A percentile compares a stretch with the other conserved stretches of the same genome.
Evolutionary conservation across 139 green algal species (phyloP).

Genomic region (Parachlorella kessleri): DNA sequence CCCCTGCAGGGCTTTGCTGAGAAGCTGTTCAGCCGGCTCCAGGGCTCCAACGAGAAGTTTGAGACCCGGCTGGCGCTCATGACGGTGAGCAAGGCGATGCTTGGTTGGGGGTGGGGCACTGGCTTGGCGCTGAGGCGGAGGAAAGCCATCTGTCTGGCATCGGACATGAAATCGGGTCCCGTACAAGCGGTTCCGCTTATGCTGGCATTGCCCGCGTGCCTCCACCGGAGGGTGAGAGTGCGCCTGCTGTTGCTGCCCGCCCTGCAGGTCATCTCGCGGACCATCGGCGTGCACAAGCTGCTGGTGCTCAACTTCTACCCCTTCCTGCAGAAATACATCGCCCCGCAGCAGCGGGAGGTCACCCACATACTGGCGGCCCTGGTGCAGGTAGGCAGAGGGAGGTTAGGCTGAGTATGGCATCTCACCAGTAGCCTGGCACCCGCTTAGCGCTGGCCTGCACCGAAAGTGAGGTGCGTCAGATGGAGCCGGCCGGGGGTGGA

Average conservation of each 20-base stretch:
- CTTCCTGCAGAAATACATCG: constrained; percentile 84
- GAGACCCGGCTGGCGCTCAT: constrained; percentile 84
- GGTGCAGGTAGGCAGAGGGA: constrained; percentile 47
- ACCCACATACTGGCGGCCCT: constrained; percentile 81
- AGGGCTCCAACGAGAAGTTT: constrained; percentile 69
- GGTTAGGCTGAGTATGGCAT: too few species aligned
- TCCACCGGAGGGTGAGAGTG: too few species aligned
- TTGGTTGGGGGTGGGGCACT: background rate
- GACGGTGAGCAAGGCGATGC: constrained; percentile 42
- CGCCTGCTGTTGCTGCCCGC: too few species aligned
- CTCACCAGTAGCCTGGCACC: too few species aligned
- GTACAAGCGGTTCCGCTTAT: too few species aligned
- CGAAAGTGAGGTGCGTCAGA: too few species aligned
- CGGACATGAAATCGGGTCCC: too few species aligned
- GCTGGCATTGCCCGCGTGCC: too few species aligned
- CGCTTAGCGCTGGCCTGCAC: too few species aligned
- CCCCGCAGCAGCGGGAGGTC: constrained; percentile 80
- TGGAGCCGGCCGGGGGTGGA: too few species aligned
- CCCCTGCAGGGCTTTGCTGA: constrained; percentile 84
- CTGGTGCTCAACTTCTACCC: constrained; percentile 97
- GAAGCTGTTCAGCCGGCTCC: constrained; percentile 82
- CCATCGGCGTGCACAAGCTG: constrained; percentile 92
- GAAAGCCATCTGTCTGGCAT: too few species aligned
- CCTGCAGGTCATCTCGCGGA: constrained; percentile 55
- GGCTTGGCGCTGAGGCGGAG: background rate